phyloP scores from a whole-genome alignment of 2,329 filamentous ascomycete genomes.

The Neophaeococcomyces mojaviensis region DNA sequence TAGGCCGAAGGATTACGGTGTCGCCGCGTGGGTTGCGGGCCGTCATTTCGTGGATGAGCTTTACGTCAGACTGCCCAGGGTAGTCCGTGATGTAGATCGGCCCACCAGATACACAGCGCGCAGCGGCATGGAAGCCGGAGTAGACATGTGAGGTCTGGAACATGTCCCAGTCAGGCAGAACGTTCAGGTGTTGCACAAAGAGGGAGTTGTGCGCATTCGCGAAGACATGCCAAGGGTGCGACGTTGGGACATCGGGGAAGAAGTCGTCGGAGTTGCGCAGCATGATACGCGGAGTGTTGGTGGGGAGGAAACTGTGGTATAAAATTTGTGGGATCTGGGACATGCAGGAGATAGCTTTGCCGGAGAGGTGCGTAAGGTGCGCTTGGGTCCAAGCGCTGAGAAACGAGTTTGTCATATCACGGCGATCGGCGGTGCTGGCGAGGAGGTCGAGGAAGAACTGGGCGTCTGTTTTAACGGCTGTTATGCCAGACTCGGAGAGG shows the following conservation, averaged over 20 bases:
- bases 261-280: slow-evolving; percentile 85
- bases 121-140: slow-evolving; percentile 79
- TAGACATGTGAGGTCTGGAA: slow-evolving; percentile 63
- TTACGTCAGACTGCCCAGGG: slow-evolving; percentile 70
- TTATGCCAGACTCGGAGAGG: slow-evolving; percentile 63
- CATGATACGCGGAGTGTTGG: slow-evolving; percentile 64
- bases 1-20: slow-evolving; percentile 75
- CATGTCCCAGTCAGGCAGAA: slow-evolving; percentile 78
- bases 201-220: slow-evolving; percentile 84
- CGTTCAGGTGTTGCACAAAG: slow-evolving; percentile 75
- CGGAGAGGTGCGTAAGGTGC: slow-evolving; percentile 68
- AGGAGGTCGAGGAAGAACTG: slow-evolving; percentile 84
- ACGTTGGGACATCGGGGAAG: slow-evolving; percentile 72
- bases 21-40: slow-evolving; percentile 62
- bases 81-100: slow-evolving; percentile 92
- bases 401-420: slow-evolving; percentile 64
- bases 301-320: slow-evolving; percentile 74
- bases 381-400: slow-evolving; percentile 80
- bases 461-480: slow-evolving; percentile 86
- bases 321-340: slow-evolving; percentile 79
- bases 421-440: slow-evolving; percentile 59
- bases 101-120: slow-evolving; percentile 80
- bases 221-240: slow-evolving; percentile 93
- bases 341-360: slow-evolving; percentile 86
- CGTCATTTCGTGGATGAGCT: slow-evolving; percentile 72